Percentiles rank a stretch among this genome's conserved stretches.
Evolutionary conservation across 345 rosid genomes (phyloP).

Genomic region (Gossypium ekmanianum): DNA sequence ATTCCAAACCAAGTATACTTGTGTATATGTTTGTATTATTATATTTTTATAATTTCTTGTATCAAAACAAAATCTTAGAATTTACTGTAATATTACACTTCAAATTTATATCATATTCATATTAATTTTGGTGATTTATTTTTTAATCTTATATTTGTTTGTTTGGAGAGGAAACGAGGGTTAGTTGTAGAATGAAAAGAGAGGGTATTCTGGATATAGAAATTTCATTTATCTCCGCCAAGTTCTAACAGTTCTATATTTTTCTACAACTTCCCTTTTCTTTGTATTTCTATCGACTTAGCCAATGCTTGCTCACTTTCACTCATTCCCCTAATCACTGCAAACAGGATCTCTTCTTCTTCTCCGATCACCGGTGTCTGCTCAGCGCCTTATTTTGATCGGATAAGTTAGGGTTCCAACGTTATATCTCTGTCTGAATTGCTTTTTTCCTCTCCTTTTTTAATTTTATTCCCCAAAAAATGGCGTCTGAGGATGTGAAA

Average conservation of each 20-base stretch:
- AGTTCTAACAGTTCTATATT: background rate
- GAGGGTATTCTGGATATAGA: background rate
- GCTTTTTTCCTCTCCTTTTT: background rate
- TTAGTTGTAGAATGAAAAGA: background rate
- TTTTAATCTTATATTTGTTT: too few relatives aligned
- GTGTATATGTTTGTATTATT: too few relatives aligned
- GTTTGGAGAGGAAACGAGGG: background rate
- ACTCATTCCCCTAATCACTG: constrained; percentile 2
- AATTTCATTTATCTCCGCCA: background rate
- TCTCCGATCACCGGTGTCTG: constrained; percentile 17
- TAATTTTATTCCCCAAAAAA: constrained; percentile 12
- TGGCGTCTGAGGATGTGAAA: constrained; percentile 88
- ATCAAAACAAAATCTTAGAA: too few relatives aligned
- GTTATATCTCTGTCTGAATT: background rate
- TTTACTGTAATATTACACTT: too few relatives aligned
- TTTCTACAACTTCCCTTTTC: background rate
- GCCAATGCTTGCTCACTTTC: constrained; percentile 2
- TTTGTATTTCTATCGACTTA: background rate
- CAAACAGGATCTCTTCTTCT: background rate
- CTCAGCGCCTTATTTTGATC: constrained; percentile 14
- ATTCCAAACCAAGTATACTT: too few relatives aligned
- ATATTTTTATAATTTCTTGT: too few relatives aligned
- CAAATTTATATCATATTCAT: too few relatives aligned
- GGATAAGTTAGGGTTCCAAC: constrained; percentile 20
- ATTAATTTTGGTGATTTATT: too few relatives aligned